phyloP scores from a whole-genome alignment of 2,329 filamentous ascomycete species.

The Cladosporium oxysporum region DNA sequence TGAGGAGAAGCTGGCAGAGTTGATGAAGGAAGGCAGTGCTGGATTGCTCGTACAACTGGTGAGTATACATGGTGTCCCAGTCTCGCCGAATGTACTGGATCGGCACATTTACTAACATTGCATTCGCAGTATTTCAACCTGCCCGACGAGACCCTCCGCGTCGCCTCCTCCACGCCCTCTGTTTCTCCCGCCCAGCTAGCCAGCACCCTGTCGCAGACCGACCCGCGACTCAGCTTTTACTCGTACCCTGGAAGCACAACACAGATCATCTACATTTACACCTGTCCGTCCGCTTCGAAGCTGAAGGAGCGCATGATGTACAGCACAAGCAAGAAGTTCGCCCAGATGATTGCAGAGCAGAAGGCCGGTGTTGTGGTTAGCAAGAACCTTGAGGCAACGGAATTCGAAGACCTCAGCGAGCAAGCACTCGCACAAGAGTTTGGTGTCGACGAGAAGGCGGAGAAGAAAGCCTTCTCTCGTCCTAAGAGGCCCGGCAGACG shows the following conservation, averaged over 20 bases:
- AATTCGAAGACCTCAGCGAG: constrained; percentile 71
- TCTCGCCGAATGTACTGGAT: too few species aligned
- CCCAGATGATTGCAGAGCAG: constrained; percentile 64
- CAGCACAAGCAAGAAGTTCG: constrained; percentile 58
- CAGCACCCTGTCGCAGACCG: constrained; percentile 56
- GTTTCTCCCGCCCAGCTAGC: constrained; percentile 61
- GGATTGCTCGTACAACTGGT: constrained; percentile 64
- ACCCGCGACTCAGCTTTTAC: constrained; percentile 80
- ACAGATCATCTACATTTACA: constrained; percentile 76
- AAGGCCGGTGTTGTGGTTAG: constrained; percentile 67
- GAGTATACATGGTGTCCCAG: constrained; percentile 35
- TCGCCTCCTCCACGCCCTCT: constrained; percentile 57
- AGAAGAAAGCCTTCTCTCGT: constrained; percentile 69
- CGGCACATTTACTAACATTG: not conserved
- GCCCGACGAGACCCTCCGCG: constrained; percentile 67
- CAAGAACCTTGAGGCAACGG: constrained; percentile 67
- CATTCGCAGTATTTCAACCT: constrained; percentile 67
- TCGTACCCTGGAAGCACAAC: constrained; percentile 59
- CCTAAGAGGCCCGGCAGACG: constrained; percentile 75
- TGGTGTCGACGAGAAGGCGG: constrained; percentile 46
- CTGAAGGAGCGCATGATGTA: constrained; percentile 88
- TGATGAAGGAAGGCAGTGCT: constrained; percentile 55
- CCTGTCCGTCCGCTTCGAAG: constrained; percentile 69
- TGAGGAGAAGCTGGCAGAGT: constrained; percentile 61
- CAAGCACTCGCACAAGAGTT: constrained; percentile 66